Base-by-base conservation (phyloP, 164 flowering plant species). In the Litsea cubeba region DNA sequence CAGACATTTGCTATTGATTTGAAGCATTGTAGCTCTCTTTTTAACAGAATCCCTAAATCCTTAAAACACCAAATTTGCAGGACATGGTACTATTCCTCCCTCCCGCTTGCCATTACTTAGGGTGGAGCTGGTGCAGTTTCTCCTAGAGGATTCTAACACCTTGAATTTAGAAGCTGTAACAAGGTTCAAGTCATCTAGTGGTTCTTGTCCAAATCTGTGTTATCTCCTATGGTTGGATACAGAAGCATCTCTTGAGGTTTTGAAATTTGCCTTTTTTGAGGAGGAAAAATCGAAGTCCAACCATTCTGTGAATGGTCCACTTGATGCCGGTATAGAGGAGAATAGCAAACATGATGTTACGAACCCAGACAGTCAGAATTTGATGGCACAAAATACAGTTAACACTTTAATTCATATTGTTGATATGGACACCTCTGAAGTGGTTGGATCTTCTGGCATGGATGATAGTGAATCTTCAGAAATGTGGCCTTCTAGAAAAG, bases 171-270 rank as follows among this genome's bases (percentile, higher is more conserved):
- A 82, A 74, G 75, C 72, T 57, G 77, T 62, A 51, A 30, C 82
- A 76, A 80, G 75, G 69, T 76, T 79, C 57, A 80, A 69, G 76
- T 70, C 80, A 20, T 77, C 83, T 12, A 50, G 72, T 74, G 81
- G 76, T 67, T 15, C 83, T 66, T 81, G 74, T 75, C 80, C 82
- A 57, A 93, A 95, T 76, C 78, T 95, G 64, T 85, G 84, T 75
- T 83, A 85, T 84, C 88, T 95, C 62, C 80, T 95, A 73, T 83
- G 87, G 81, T 80, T 95, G 81, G 97, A 95, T 77, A 93, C 93
- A 54, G 98, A 90, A 82, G 96, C 97, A 70, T 88, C 96, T 75
- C 84, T 95, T 77, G 92, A 91, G 78, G 98, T 93, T 83, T 46
- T 95, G 75, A 86, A 79, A 75, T 88, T 80, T 80, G 97, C 97